Base-by-base conservation (phyloP, 306 rosid genomes). In the Prunus campanulata region DNA sequence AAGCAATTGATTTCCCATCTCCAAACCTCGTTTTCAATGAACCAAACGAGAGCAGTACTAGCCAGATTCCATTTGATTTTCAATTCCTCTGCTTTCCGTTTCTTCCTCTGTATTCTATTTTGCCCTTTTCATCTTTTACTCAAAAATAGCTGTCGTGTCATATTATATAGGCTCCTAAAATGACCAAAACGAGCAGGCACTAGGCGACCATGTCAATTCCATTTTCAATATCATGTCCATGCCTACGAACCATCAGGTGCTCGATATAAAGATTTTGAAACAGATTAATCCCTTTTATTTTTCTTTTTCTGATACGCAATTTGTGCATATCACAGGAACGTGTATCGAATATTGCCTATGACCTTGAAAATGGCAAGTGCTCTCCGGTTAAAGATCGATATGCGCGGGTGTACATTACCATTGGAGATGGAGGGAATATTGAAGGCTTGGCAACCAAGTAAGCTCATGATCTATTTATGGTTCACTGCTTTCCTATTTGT, bases 371-470 rank as follows among this genome's bases (percentile, higher is more conserved):
- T 81, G 96, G 93, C 19, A 61, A 47, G 25, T 92, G 93, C 79
- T 47, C 32, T 72, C 90, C 93, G 3, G 66, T 85, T 3, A 85
- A 82, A 56, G 89, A 92, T 76, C 87, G 68, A 68, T 82, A 84
- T 56, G 96, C 93, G 39, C 96, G 89, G 44, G 96, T 90, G 7
- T 90, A 92, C 74, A 81, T 90, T 68, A 90, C 89, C 52, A 81
- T 90, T 68, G 97, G 97, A 3, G 97, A 92, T 82, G 97, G 97
- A 81, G 93, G 97, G 30, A 92, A 92, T 76, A 66, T 82, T 73
- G 95, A 92, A 87, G 97, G 96, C 81, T 80, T 90, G 56, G 88
- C 91, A 70, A 82, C 78, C 81, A 82, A 77, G 92, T 87, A 87
- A 83, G 87, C 6, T n/a, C 7, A 66, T 72, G 18, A 16, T 49